phyloP scores from a whole-genome alignment of 23 red algal genomes.

The Agarophyton chilense region DNA sequence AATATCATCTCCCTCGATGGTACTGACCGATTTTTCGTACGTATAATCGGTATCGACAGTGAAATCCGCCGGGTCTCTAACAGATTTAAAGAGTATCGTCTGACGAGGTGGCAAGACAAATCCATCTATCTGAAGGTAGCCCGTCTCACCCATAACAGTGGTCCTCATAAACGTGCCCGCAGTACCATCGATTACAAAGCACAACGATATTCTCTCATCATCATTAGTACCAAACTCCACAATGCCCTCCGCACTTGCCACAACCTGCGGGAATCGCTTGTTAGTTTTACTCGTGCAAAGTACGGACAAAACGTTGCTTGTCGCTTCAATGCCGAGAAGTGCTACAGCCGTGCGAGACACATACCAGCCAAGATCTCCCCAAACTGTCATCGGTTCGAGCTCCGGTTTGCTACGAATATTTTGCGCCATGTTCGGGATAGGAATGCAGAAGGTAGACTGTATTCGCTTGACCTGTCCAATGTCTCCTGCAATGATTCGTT shows the following conservation, averaged over 20 bases:
- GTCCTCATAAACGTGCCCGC: slow-evolving; percentile 16
- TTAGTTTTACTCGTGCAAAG: not conserved
- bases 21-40: slow-evolving; percentile 1
- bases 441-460: slow-evolving; percentile 23
- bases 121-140: slow-evolving; percentile 44
- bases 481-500: slow-evolving; percentile 12
- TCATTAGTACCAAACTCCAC: slow-evolving; percentile 34
- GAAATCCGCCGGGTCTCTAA: not conserved
- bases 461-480: slow-evolving; percentile 62
- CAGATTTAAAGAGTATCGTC: not conserved
- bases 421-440: slow-evolving; percentile 2
- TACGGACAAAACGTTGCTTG: slow-evolving; percentile 1
- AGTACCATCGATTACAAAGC: slow-evolving; percentile 55
- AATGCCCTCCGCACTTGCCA: slow-evolving; percentile 5
- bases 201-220: slow-evolving; percentile 34
- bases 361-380: slow-evolving; percentile 87
- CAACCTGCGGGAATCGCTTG: not conserved
- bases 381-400: slow-evolving; percentile 67
- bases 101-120: slow-evolving; percentile 65
- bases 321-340: slow-evolving; percentile 30
- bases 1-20: slow-evolving; percentile 23
- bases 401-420: slow-evolving; percentile 65
- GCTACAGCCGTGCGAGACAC: slow-evolving; percentile 18
- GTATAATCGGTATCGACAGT: not conserved
- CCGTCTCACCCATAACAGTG: slow-evolving; percentile 45